These are phyloP conservation scores for Abelmoschus esculentus DNA, from an alignment of 345 rosid species.

Conservation along the genomic window DNA sequence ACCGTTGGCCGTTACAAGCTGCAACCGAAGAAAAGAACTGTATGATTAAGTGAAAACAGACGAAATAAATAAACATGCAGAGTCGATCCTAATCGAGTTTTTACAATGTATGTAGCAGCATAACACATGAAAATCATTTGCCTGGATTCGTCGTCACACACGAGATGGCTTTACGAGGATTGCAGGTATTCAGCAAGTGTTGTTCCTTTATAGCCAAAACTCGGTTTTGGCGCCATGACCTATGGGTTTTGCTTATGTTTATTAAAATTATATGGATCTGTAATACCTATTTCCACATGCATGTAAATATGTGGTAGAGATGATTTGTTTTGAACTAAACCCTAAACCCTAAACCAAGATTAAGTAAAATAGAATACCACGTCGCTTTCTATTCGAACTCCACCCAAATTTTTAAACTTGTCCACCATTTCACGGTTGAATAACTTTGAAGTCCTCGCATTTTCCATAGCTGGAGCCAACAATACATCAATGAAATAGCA, in stretches of 20 bases:
- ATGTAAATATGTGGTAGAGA: not conserved
- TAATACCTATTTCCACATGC: not conserved
- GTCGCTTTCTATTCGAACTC: constrained; percentile 93
- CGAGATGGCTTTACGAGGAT: not conserved
- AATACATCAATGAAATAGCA: constrained; percentile 87
- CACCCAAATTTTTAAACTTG: constrained; percentile 68
- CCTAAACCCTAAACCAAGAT: not conserved
- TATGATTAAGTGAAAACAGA: not conserved
- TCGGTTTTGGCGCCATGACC: too few species aligned
- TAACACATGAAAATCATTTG: not conserved
- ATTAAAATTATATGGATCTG: too few species aligned
- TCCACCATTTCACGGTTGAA: constrained; percentile 44
- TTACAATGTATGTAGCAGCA: not conserved
- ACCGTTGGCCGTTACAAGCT: constrained; percentile 35
- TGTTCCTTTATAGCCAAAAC: too few species aligned
- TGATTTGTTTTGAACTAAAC: not conserved
- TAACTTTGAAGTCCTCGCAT: constrained; percentile 47
- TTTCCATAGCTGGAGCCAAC: constrained; percentile 59
- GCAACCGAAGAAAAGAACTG: not conserved
- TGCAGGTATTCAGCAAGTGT: not conserved
- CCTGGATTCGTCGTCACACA: not conserved
- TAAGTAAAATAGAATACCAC: constrained; percentile 42
- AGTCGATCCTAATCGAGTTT: not conserved
- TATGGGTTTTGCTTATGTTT: too few species aligned
- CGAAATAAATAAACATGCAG: not conserved